Evolutionary conservation across 768 basidiomycete genomes (phyloP).

Genomic region (Rhodotorula graminis): DNA sequence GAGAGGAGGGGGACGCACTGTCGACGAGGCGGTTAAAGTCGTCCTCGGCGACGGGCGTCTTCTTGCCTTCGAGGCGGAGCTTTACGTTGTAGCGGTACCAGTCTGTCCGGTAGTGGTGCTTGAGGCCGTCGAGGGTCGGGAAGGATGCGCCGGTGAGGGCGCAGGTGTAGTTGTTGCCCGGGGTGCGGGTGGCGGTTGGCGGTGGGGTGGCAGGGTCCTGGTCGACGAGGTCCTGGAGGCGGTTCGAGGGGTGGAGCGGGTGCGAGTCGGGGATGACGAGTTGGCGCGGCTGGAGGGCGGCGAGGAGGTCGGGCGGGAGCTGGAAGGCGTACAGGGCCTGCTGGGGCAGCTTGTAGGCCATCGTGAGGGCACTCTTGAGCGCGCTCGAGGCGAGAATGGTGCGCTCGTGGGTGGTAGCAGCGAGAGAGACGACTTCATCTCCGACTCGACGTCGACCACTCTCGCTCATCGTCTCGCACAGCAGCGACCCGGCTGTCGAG

Average conservation of each 20-base stretch:
- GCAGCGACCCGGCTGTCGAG: no score
- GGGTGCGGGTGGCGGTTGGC: neutral
- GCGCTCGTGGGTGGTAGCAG: neutral
- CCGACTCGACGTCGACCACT: no score
- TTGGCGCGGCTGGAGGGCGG: conserved; percentile 18
- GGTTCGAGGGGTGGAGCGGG: conserved; percentile 29
- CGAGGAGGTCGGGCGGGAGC: conserved; percentile 23
- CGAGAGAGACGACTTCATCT: neutral
- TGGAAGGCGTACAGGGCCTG: conserved; percentile 35
- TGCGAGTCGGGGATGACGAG: conserved; percentile 34
- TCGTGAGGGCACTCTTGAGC: neutral
- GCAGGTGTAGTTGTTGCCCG: conserved; percentile 27
- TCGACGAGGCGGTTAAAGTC: conserved; percentile 75
- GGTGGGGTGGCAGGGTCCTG: neutral
- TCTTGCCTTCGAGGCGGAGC: conserved; percentile 55
- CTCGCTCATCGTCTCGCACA: no score
- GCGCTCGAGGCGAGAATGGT: neutral
- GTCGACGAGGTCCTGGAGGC: neutral
- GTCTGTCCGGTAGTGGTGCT: conserved; percentile 82
- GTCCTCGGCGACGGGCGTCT: conserved; percentile 59
- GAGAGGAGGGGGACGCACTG: conserved; percentile 52
- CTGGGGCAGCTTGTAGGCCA: neutral
- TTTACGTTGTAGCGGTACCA: conserved; percentile 99
- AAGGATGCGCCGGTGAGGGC: conserved; percentile 57
- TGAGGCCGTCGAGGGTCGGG: conserved; percentile 70